A percentile compares a stretch with the other conserved stretches of the same genome.
Conservation (phyloP, 768 basidiomycete genomes). For the Pleurotus platypus region DNA sequence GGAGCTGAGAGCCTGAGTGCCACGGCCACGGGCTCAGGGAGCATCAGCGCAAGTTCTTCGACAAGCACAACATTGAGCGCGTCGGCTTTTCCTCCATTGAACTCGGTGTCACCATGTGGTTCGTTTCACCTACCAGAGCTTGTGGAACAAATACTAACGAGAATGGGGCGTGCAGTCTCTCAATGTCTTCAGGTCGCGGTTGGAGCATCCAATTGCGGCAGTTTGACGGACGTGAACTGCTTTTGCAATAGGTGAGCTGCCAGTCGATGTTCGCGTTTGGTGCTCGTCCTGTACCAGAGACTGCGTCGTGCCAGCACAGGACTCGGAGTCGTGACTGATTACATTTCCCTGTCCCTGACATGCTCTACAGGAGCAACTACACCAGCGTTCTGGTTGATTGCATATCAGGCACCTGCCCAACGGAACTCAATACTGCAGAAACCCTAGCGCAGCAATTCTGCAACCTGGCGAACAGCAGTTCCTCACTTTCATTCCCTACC, state of each 20-base stretch:
- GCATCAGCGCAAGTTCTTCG: constrained; percentile 12
- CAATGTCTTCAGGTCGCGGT: constrained; percentile 39
- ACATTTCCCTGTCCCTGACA: too few species aligned
- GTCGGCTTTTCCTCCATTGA: constrained; percentile 34
- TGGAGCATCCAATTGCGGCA: constrained; percentile 36
- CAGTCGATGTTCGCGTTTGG: background rate
- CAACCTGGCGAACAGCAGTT: constrained; percentile 29
- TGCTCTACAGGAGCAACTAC: constrained; percentile 27
- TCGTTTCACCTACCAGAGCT: constrained; percentile 6
- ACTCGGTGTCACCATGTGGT: constrained; percentile 37
- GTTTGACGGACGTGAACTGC: constrained; percentile 44
- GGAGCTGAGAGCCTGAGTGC: constrained; percentile 7
- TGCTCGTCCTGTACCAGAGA: background rate
- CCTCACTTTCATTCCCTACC: constrained; percentile 33
- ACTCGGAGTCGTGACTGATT: too few species aligned
- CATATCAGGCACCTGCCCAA: constrained; percentile 30
- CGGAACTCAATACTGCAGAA: constrained; percentile 35
- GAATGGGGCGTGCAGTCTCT: constrained; percentile 29
- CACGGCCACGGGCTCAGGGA: constrained; percentile 7
- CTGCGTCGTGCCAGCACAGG: background rate
- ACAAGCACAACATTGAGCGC: constrained; percentile 21
- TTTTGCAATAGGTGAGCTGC: constrained; percentile 37
- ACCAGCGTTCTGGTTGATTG: constrained; percentile 32
- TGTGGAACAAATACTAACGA: background rate
- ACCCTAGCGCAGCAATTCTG: constrained; percentile 46